Conservation (phyloP, 2,329 filamentous ascomycete species). For the Didymella glomerata region DNA sequence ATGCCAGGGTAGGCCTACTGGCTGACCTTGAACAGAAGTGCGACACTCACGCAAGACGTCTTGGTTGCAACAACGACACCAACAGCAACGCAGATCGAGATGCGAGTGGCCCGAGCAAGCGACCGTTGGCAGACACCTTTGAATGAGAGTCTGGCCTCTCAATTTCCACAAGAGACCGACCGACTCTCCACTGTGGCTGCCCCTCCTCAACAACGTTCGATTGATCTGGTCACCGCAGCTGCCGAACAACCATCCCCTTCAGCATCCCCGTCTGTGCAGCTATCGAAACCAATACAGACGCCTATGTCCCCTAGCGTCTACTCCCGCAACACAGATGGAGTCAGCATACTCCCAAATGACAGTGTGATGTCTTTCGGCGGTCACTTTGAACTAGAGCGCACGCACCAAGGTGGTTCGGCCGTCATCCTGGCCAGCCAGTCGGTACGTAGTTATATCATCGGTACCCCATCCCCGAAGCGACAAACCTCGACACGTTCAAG, state of each 20-base stretch:
- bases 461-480: constrained; percentile 40
- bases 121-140: constrained; percentile 55
- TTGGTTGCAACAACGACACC: constrained; percentile 32
- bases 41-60: not conserved
- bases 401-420: constrained; percentile 45
- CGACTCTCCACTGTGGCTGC: constrained; percentile 28
- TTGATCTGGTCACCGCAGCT: not conserved
- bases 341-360: constrained; percentile 47
- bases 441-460: constrained; percentile 54
- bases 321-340: constrained; percentile 54
- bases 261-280: constrained; percentile 18
- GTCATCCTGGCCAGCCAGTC: constrained; percentile 56
- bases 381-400: constrained; percentile 11
- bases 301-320: constrained; percentile 59
- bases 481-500: constrained; percentile 45
- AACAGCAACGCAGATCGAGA: constrained; percentile 51
- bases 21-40: constrained; percentile 3
- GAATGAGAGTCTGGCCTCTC: constrained; percentile 43
- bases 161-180: constrained; percentile 42
- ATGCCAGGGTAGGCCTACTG: not conserved
- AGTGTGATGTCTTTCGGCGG: constrained; percentile 43
- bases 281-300: constrained; percentile 25
- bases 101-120: constrained; percentile 49
- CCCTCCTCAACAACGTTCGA: constrained; percentile 7
- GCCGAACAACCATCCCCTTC: constrained; percentile 8